phyloP scores from a whole-genome alignment of 1,139 yeast genomes.

The Diutina siamensis region DNA sequence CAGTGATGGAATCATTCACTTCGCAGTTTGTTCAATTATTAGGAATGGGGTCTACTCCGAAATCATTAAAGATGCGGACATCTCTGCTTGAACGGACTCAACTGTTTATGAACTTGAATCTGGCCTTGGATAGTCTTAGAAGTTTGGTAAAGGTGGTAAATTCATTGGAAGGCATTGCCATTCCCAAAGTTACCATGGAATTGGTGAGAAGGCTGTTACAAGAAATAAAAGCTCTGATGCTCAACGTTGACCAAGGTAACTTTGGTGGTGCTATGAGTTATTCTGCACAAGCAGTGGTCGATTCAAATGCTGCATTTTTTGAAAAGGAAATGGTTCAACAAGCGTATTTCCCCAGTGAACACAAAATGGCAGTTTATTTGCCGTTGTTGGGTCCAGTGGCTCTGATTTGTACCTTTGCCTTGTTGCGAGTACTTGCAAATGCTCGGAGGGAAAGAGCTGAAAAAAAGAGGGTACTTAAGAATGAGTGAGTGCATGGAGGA shows the following conservation, averaged over 20 bases:
- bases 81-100: conserved; percentile 56
- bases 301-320: conserved; percentile 73
- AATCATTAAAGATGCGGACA: conserved; percentile 48
- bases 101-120: conserved; percentile 40
- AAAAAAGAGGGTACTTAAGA: background rate
- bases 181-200: conserved; percentile 53
- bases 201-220: conserved; percentile 21
- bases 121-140: conserved; percentile 45
- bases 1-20: conserved; percentile 58
- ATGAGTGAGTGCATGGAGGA: no score
- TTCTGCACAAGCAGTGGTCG: conserved; percentile 44
- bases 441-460: conserved; percentile 10
- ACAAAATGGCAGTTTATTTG: conserved; percentile 82
- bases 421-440: conserved; percentile 23
- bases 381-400: conserved; percentile 81
- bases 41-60: conserved; percentile 48
- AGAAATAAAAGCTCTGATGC: conserved; percentile 7
- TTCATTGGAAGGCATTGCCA: conserved; percentile 66
- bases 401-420: conserved; percentile 55
- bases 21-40: conserved; percentile 63
- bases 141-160: conserved; percentile 60
- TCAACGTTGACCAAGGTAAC: conserved; percentile 7
- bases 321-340: conserved; percentile 94
- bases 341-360: conserved; percentile 89
- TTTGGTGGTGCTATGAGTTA: conserved; percentile 38